Base-by-base conservation (phyloP, 805 yeast genomes). In the Wickerhamiella australiensis region DNA sequence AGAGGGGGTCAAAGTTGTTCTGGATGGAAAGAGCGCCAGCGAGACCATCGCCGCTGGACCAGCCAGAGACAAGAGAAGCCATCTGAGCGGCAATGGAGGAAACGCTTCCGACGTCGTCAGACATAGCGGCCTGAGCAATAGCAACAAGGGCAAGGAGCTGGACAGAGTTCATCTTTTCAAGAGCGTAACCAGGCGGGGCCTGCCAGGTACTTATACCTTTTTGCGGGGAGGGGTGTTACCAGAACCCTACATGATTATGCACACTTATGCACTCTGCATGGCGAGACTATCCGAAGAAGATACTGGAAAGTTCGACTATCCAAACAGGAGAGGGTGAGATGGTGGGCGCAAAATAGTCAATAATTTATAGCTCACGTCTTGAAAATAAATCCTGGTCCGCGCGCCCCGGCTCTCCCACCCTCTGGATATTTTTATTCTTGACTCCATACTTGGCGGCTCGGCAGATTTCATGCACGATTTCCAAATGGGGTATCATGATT, bases 1-100 rank as follows among this genome's bases (percentile, higher is more conserved):
- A 29, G 23, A 50, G 49, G 25, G 52, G 47, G 38, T 26, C 44
- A 20, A 17, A 50, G 42, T 22, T 21, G n/a, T 23, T 2, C 55
- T 59, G 62, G 52, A 59, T 58, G 25, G 43, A 45, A 15, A 59
- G 57, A 21, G 62, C 62, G 31, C 55, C 60, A 9, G 9, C 13
- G 17, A 59, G 50, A 18, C 63, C 63, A 29, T 27, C 49, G 18
- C 50, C 50, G 5, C 49, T 25, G 45, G 47, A 25, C 54, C 54
- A 55, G 36, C 37, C 42, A 27, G 37, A n/a, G 46, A 55, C 56
- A 25, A 36, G 46, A 37, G 47, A 15, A 8, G 46, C 46, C 15
- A 55, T 52, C 25, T 17, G 45, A 43, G 15, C 22, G 41, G 53
- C 45, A 12, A 23, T 6, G 22, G 47, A 45, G 42, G 55, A 37